A percentile compares a stretch with the other conserved stretches of the same genome.
Conservation (phyloP, 129 eudicot species). For the Solidago caesia region DNA sequence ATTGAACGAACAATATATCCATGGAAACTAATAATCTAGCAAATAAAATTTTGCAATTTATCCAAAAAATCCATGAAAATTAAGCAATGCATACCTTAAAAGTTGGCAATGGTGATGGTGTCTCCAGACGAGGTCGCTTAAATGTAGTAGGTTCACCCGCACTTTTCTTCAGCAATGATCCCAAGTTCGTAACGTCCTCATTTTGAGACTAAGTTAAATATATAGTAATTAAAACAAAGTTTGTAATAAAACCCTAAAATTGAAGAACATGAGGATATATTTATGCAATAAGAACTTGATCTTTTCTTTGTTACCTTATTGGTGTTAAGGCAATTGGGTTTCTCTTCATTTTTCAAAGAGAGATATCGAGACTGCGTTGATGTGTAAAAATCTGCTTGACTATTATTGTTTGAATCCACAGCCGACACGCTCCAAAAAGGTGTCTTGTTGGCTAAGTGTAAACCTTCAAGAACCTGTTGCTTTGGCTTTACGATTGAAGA, state of each 20-base stretch:
- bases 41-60: neutral
- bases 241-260: conserved; percentile 42
- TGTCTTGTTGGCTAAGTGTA: conserved; percentile 37
- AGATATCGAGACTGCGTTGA: conserved; percentile 40
- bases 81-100: conserved; percentile 57
- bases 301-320: conserved; percentile 24
- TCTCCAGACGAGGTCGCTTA: conserved; percentile 71
- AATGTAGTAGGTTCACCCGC: conserved; percentile 42
- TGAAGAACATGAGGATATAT: conserved; percentile 6
- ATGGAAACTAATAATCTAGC: no score
- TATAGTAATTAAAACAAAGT: neutral
- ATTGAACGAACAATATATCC: neutral
- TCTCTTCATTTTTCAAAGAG: conserved; percentile 42
- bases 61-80: neutral
- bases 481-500: conserved; percentile 38
- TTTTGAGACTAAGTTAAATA: conserved; percentile 38
- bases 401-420: conserved; percentile 31
- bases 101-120: conserved; percentile 92
- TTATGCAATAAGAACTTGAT: conserved; percentile 8
- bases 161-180: conserved; percentile 40
- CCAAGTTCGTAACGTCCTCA: conserved; percentile 42
- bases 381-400: conserved; percentile 27
- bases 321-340: conserved; percentile 33
- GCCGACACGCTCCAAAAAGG: conserved; percentile 42
- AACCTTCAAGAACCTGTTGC: conserved; percentile 29